Conservation (phyloP, 179 eudicot genomes). For the Silene vulgaris region DNA sequence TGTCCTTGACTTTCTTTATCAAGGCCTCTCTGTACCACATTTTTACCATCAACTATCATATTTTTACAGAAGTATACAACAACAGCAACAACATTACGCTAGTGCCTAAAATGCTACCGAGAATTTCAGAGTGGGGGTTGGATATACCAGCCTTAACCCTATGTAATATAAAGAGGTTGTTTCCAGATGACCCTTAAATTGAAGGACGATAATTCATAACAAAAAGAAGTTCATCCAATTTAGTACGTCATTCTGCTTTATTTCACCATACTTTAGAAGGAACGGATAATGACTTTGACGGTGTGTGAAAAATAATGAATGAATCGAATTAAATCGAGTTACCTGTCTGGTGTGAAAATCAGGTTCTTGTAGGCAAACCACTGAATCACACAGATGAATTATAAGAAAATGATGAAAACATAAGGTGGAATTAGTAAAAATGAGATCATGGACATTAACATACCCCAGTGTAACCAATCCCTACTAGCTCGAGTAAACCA, state of each 20-base stretch:
- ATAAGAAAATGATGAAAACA: not conserved
- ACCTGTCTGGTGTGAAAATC: constrained; percentile 75
- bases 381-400: constrained; percentile 35
- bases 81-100: not conserved
- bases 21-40: constrained; percentile 59
- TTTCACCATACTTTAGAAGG: no score
- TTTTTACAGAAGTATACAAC: not conserved
- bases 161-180: no score
- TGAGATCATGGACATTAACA: not conserved
- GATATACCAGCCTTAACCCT: no score
- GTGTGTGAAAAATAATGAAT: not conserved
- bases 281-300: no score
- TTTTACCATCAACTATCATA: not conserved
- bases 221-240: no score
- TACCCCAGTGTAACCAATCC: constrained; percentile 97
- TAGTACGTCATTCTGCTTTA: no score
- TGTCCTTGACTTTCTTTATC: constrained; percentile 53
- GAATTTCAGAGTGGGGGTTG: no score
- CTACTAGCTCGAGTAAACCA: constrained; percentile 81
- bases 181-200: no score
- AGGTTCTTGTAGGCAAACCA: constrained; percentile 91
- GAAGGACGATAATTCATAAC: no score
- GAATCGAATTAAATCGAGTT: not conserved
- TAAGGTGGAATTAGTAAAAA: not conserved
- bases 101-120: not conserved